A percentile compares a stretch with the other conserved stretches of the same genome.
phyloP scores from a whole-genome alignment of 148 eudicot species.

The Silene uniflora region DNA sequence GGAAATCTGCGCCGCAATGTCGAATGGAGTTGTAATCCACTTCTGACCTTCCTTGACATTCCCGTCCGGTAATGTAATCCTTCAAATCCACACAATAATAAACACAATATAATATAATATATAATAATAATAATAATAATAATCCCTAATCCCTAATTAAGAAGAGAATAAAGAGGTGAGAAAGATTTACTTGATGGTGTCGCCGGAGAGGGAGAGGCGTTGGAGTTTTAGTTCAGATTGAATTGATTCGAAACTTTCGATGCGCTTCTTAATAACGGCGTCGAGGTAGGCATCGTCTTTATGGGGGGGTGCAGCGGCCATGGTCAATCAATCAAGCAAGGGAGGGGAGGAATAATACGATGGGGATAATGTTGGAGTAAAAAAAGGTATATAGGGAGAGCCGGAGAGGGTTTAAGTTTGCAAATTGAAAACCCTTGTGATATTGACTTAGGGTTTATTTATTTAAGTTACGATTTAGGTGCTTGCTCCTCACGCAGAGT shows the following conservation, averaged over 20 bases:
- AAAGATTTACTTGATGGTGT: slow-evolving; percentile 39
- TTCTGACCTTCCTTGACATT: slow-evolving; percentile 85
- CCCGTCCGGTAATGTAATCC: slow-evolving; percentile 87
- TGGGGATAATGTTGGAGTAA: slow-evolving; percentile 5
- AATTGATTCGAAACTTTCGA: slow-evolving; percentile 46
- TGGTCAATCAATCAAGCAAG: too few species aligned
- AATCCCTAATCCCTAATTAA: too few species aligned
- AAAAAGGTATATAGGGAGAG: too few species aligned
- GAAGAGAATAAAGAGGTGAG: too few species aligned
- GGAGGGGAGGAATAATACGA: too few species aligned
- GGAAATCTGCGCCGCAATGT: slow-evolving; percentile 72
- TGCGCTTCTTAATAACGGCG: slow-evolving; percentile 50
- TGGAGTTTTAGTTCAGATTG: slow-evolving; percentile 33
- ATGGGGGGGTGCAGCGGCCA: too few species aligned
- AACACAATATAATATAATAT: too few species aligned
- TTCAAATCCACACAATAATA: slow-evolving; percentile 13
- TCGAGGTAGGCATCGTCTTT: slow-evolving; percentile 66
- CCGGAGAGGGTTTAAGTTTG: neutral
- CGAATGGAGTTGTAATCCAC: slow-evolving; percentile 62
- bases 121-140: too few species aligned
- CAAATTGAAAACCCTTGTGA: too few species aligned
- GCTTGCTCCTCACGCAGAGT: too few species aligned
- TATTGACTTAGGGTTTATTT: too few species aligned
- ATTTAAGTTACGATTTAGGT: too few species aligned
- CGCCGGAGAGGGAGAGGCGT: slow-evolving; percentile 44